A percentile compares a stretch with the other conserved stretches of the same genome.
Conservation (phyloP, 2,329 filamentous ascomycete genomes). For the Ilyonectria mors-panacis region DNA sequence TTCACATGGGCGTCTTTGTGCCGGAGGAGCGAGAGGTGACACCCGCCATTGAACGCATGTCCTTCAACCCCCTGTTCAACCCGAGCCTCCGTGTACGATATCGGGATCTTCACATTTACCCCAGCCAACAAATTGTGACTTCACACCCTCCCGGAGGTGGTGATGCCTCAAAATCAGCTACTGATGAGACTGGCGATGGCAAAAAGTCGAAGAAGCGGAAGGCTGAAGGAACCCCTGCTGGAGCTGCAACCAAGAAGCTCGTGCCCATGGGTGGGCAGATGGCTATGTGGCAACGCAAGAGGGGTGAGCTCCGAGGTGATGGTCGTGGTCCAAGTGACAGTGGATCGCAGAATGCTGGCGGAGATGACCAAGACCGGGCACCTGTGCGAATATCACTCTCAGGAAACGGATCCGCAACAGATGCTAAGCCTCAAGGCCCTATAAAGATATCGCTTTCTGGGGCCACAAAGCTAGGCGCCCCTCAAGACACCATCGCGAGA, state of each 20-base stretch:
- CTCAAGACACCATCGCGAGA: slow-evolving; percentile 24
- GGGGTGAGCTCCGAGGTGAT: slow-evolving; percentile 56
- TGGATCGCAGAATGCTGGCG: slow-evolving; percentile 21
- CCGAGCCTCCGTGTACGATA: slow-evolving; percentile 78
- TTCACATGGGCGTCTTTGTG: slow-evolving; percentile 88
- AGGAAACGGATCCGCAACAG: slow-evolving; percentile 27
- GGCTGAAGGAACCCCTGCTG: slow-evolving; percentile 56
- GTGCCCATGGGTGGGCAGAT: slow-evolving; percentile 60
- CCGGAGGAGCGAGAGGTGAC: slow-evolving; percentile 74
- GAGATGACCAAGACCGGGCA: slow-evolving; percentile 38
- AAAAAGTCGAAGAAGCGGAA: slow-evolving; percentile 70
- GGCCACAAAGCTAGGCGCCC: slow-evolving; percentile 35
- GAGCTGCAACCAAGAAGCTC: slow-evolving; percentile 54
- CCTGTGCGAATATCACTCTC: slow-evolving; percentile 42
- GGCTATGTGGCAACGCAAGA: slow-evolving; percentile 62
- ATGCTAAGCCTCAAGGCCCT: slow-evolving; percentile 41
- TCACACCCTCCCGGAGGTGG: slow-evolving; percentile 59
- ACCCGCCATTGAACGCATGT: slow-evolving; percentile 72
- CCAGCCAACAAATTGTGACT: slow-evolving; percentile 74
- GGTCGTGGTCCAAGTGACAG: slow-evolving; percentile 20
- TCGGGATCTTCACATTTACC: slow-evolving; percentile 82
- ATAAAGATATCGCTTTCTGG: slow-evolving; percentile 54
- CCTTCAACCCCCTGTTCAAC: slow-evolving; percentile 80
- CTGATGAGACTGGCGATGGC: slow-evolving; percentile 48
- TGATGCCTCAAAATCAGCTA: slow-evolving; percentile 44